These are phyloP conservation scores for Populus tomentosa DNA, from an alignment of 441 rosid species.

Conservation along the genomic window DNA sequence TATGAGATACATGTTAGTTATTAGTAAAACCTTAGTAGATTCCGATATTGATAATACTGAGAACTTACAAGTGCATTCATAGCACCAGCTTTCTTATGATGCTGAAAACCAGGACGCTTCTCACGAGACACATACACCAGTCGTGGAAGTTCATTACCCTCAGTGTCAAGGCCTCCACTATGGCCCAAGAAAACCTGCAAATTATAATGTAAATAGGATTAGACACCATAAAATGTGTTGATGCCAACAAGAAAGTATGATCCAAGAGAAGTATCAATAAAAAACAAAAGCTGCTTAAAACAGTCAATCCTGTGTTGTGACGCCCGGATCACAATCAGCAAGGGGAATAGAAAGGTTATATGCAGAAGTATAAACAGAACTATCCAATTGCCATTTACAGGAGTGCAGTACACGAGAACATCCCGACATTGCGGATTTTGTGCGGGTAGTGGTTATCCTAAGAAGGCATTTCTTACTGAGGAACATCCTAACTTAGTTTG, in stretches of 20 bases:
- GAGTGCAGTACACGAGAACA: neutral
- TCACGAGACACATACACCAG: conserved; percentile 54
- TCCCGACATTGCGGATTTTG: neutral
- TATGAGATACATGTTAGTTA: neutral
- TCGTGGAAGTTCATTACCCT: conserved; percentile 43
- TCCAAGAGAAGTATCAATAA: neutral
- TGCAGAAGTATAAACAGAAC: neutral
- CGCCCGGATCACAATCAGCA: neutral
- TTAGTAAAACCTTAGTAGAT: neutral
- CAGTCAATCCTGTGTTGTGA: neutral
- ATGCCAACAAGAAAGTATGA: neutral
- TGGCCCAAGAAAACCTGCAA: conserved; percentile 35
- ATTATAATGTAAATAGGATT: conserved; percentile 1
- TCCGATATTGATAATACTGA: neutral
- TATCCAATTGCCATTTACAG: neutral
- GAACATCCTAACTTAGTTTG: neutral
- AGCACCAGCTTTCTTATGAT: conserved; percentile 64
- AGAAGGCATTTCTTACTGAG: neutral
- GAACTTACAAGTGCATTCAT: conserved; percentile 46
- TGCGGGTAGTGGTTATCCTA: neutral
- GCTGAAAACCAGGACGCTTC: conserved; percentile 56
- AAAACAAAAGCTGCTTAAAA: neutral
- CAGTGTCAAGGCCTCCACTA: conserved; percentile 35
- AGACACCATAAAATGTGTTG: neutral
- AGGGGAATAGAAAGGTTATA: neutral